Conservation (phyloP, 768 basidiomycete species). For the Kwoniella heveanensis region DNA sequence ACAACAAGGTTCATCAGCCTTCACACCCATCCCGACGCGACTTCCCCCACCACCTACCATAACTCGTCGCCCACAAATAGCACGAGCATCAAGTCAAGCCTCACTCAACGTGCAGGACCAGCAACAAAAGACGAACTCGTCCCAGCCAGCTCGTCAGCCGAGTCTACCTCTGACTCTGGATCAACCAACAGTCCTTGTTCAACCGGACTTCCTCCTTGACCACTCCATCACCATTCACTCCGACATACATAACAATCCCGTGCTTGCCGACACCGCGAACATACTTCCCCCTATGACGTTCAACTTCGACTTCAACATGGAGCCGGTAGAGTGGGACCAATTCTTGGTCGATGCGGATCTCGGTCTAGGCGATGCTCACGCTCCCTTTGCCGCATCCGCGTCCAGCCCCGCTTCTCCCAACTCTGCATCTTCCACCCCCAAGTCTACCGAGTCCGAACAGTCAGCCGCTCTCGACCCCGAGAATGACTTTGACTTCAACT, state of each 20-base stretch:
- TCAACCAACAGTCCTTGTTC: constrained; percentile 15
- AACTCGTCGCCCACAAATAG: constrained; percentile 13
- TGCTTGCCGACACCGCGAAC: constrained; percentile 15
- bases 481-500: constrained; percentile 33
- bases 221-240: constrained; percentile 1
- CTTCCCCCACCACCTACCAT: constrained; percentile 22
- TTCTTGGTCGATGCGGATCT: constrained; percentile 32
- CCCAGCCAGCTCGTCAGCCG: constrained; percentile 15
- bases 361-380: constrained; percentile 9
- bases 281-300: constrained; percentile 26
- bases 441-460: constrained; percentile 44
- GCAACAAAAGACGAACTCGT: constrained; percentile 18
- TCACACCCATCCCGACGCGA: constrained; percentile 22
- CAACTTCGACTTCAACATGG: constrained; percentile 34
- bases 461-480: constrained; percentile 38
- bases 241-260: constrained; percentile 8
- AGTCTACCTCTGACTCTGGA: constrained; percentile 18
- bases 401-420: constrained; percentile 15
- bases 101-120: constrained; percentile 20
- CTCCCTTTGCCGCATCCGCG: background rate
- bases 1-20: constrained; percentile 22
- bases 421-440: constrained; percentile 28
- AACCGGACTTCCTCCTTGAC: constrained; percentile 6
- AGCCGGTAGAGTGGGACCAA: constrained; percentile 34
- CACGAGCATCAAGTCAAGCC: constrained; percentile 16